Evolutionary conservation across 2,329 filamentous ascomycete species (phyloP).

Genomic region (Pleomassaria siparia): DNA sequence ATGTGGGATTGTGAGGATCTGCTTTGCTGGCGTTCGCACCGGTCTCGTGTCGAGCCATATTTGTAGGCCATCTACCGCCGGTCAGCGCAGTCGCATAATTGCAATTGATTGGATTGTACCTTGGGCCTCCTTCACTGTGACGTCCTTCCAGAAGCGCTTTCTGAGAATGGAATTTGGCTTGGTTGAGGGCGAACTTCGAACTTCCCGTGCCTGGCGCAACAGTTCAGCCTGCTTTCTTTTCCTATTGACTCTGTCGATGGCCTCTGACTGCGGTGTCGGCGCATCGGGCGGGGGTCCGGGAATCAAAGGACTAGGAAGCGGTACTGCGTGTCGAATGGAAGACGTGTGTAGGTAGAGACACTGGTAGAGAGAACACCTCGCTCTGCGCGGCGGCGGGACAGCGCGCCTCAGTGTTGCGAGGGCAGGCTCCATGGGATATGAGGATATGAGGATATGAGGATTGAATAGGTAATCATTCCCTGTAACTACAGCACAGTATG

Average conservation of each 20-base stretch:
- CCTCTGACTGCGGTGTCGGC: conserved; percentile 53
- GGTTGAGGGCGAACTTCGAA: conserved; percentile 42
- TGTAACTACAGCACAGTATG: no score
- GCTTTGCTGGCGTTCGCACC: conserved; percentile 74
- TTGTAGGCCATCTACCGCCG: conserved; percentile 53
- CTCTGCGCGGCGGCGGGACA: conserved; percentile 17
- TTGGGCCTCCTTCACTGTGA: conserved; percentile 62
- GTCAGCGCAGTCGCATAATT: conserved; percentile 11
- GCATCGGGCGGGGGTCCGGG: conserved; percentile 62
- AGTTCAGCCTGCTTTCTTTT: conserved; percentile 55
- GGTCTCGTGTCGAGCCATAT: conserved; percentile 78
- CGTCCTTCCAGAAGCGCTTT: conserved; percentile 88
- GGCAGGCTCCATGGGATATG: conserved; percentile 26
- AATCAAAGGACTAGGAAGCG: conserved; percentile 59
- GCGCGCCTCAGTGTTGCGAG: conserved; percentile 22
- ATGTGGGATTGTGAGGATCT: conserved; percentile 69
- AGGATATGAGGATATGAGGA: neutral
- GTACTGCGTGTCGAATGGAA: conserved; percentile 51
- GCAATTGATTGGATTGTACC: conserved; percentile 50
- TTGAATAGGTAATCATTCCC: neutral
- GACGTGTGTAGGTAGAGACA: conserved; percentile 50
- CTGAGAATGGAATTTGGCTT: conserved; percentile 56
- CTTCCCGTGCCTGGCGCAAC: conserved; percentile 49
- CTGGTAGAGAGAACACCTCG: conserved; percentile 28
- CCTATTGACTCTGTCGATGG: conserved; percentile 50